phyloP scores from a whole-genome alignment of 768 basidiomycete genomes.

The Suillus alpinus region DNA sequence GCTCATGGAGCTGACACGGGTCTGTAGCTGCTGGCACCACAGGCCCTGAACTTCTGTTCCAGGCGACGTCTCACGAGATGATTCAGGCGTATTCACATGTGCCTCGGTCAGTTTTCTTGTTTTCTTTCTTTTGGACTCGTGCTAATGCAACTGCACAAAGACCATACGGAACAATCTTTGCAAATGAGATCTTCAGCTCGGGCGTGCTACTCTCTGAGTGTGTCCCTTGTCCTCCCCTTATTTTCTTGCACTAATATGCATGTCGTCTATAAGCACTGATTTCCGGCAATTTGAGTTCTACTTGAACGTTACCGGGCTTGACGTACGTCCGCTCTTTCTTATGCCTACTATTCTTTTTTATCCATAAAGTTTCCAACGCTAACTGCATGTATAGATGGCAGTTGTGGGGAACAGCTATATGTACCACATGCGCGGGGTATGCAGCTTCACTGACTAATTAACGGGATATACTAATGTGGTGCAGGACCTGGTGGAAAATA shows the following conservation, averaged over 20 bases:
- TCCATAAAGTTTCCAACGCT: background rate
- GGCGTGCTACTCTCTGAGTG: constrained; percentile 90
- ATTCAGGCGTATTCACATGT: constrained; percentile 85
- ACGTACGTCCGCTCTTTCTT: constrained; percentile 48
- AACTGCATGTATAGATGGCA: constrained; percentile 62
- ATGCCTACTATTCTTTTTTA: background rate
- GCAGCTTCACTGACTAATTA: constrained; percentile 8
- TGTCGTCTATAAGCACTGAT: constrained; percentile 63
- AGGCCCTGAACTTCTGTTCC: constrained; percentile 89
- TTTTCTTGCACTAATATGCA: background rate
- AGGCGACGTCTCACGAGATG: constrained; percentile 95
- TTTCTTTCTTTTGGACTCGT: background rate
- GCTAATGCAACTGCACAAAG: constrained; percentile 30
- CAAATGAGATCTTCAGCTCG: constrained; percentile 90
- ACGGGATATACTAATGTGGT: constrained; percentile 2
- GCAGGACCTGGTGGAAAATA: constrained; percentile 79
- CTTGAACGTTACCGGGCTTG: constrained; percentile 85
- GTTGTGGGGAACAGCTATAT: constrained; percentile 89
- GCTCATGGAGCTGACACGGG: background rate
- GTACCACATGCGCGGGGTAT: constrained; percentile 88
- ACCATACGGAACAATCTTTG: constrained; percentile 86
- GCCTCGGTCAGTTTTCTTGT: constrained; percentile 50
- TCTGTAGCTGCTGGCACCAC: constrained; percentile 75
- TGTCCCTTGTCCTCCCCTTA: constrained; percentile 16
- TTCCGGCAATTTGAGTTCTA: constrained; percentile 93